Base-by-base conservation (phyloP, 202 grass and related monocot species). In the Musa balbisiana region DNA sequence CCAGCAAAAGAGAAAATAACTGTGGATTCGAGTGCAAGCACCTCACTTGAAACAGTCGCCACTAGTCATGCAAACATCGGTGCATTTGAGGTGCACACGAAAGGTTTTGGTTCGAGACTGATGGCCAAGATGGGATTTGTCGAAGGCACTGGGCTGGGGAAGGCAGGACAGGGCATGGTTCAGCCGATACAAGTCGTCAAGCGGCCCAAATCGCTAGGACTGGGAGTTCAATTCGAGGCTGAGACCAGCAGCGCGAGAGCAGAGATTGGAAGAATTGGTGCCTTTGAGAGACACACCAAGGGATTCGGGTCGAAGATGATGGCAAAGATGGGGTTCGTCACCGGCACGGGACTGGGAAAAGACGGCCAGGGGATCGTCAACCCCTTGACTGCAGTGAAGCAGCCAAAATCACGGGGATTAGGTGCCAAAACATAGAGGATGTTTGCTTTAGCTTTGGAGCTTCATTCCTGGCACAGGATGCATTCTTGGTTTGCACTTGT, bases 121-220 rank as follows among this genome's bases (percentile, higher is more conserved):
- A 89, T 97, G 90, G 90, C 88, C 3, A 97, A 97, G 74, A 93
- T 97, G 93, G 93, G 93, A 67, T 93, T 97, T 24, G 71, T 97
- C 0, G 94, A 93, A 56, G 94, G 94, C 55, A 49, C 52, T 15
- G 90, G 94, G 29, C 79, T 97, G 74, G 94, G 94, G 65, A 97
- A 97, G 82, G 84, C 93, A 60, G 79, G 94, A 68, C 90, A 97
- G 70, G 94, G 90, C 66, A 97, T 93, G 68, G 67, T 86, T 76
- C 88, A 87, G 69, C 88, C 94, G 3, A 89, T 97, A 64, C 83
- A 91, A 84, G 82, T 85, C 2, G 79, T 91, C 62, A 80, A 92
- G 58, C 82, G 91, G 21, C 94, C 94, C 26, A 98, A 93, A 89
- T 92, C 91, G 69, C 85, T 98, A 23, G 94, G 94, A 62, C 76